phyloP scores from a whole-genome alignment of 352 stramenopile species.

The Pythium apleroticum region DNA sequence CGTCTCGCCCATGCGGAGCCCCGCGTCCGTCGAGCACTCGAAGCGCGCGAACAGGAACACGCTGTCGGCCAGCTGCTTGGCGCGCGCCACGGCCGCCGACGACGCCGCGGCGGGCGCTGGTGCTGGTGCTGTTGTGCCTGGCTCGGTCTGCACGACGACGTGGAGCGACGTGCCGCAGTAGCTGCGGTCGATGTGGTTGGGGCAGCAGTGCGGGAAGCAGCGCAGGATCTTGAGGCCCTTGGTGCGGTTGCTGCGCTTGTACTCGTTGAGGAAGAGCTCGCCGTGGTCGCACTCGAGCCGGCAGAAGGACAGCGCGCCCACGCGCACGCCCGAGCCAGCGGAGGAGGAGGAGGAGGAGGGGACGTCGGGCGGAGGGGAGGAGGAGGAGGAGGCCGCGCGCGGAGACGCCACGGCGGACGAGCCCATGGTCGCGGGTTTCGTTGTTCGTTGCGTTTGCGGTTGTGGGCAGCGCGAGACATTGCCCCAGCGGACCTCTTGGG shows the following conservation, averaged over 20 bases:
- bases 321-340: constrained; percentile 15
- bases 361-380: background rate
- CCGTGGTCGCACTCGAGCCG: constrained; percentile 60
- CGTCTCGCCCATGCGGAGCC: constrained; percentile 38
- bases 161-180: constrained; percentile 36
- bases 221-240: constrained; percentile 74
- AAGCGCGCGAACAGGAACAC: constrained; percentile 37
- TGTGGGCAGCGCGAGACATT: background rate
- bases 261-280: constrained; percentile 65
- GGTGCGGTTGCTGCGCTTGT: constrained; percentile 76
- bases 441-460: constrained; percentile 21
- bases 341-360: background rate
- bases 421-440: constrained; percentile 19
- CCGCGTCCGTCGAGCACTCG: constrained; percentile 32
- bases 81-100: background rate
- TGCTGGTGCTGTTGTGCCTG: background rate
- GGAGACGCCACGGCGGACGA: constrained; percentile 3
- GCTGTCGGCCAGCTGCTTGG: constrained; percentile 20
- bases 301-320: constrained; percentile 46
- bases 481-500: constrained; percentile 1
- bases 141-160: constrained; percentile 28
- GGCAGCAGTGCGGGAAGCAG: constrained; percentile 32
- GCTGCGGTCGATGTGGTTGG: constrained; percentile 29
- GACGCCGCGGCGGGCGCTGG: background rate
- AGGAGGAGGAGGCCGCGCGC: background rate